Evolutionary conservation across 768 basidiomycete genomes (phyloP).

Genomic region (Lactarius hengduanensis): DNA sequence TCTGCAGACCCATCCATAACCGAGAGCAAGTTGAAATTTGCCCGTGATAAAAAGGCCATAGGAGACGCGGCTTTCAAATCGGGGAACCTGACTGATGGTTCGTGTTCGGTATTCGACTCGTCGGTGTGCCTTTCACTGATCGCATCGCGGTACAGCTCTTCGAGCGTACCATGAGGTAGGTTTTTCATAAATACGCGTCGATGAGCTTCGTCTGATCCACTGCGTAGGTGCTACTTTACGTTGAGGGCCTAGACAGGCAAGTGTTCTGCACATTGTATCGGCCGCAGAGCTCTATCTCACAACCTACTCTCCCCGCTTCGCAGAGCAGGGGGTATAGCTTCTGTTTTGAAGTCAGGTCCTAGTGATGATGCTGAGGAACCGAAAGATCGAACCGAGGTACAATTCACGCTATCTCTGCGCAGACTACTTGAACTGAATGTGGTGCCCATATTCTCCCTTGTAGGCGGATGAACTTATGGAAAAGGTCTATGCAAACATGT

Average conservation of each 20-base stretch:
- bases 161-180: slow-evolving; percentile 67
- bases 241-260: slow-evolving; percentile 67
- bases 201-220: slow-evolving; percentile 6
- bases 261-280: neutral
- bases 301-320: neutral
- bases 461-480: slow-evolving; percentile 75
- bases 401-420: slow-evolving; percentile 14
- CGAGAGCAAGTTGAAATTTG: slow-evolving; percentile 24
- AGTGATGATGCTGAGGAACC: slow-evolving; percentile 30
- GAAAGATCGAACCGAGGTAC: slow-evolving; percentile 69
- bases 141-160: slow-evolving; percentile 48
- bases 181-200: neutral
- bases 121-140: slow-evolving; percentile 1
- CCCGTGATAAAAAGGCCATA: slow-evolving; percentile 55
- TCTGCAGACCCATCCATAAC: neutral
- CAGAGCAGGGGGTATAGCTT: slow-evolving; percentile 21
- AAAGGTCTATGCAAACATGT: slow-evolving; percentile 84
- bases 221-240: slow-evolving; percentile 30
- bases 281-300: neutral
- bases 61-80: slow-evolving; percentile 69
- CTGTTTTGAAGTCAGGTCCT: slow-evolving; percentile 10
- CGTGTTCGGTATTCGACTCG: neutral
- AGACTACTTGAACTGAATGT: neutral
- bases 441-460: neutral
- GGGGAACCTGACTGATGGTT: slow-evolving; percentile 61